These are phyloP conservation scores for Trypanosoma conorhini DNA, from an alignment of 208 protist genomes.

Conservation along the genomic window DNA sequence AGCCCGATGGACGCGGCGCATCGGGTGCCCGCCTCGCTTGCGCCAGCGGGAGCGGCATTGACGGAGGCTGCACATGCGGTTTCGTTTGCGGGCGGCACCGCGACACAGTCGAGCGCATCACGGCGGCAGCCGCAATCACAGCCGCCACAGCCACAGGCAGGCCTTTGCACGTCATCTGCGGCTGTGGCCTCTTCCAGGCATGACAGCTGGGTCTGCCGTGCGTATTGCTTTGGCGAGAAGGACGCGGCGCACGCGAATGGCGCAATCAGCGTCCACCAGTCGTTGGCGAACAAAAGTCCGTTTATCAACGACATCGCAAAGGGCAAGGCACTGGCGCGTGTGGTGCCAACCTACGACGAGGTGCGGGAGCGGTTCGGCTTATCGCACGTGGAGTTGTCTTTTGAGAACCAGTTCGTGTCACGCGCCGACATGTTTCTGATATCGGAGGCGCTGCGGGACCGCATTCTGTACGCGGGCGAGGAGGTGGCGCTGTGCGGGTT, in stretches of 20 bases:
- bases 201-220: conserved; percentile 82
- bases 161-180: background rate
- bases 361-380: conserved; percentile 72
- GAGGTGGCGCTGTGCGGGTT: conserved; percentile 71
- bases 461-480: conserved; percentile 77
- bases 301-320: conserved; percentile 83
- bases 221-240: conserved; percentile 69
- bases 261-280: conserved; percentile 80
- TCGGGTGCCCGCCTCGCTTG: background rate
- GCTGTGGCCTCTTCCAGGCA: conserved; percentile 36
- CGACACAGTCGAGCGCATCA: background rate
- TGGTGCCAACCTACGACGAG: conserved; percentile 57
- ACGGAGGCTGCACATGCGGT: too few species aligned
- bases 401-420: conserved; percentile 74
- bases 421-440: conserved; percentile 84
- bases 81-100: background rate
- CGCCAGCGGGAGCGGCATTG: background rate
- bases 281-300: conserved; percentile 54
- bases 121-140: background rate
- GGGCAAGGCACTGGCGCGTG: conserved; percentile 54
- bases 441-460: conserved; percentile 62
- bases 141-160: background rate
- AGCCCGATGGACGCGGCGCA: background rate
- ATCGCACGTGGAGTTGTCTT: conserved; percentile 78
- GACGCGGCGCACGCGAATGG: conserved; percentile 66